Evolutionary conservation across 768 basidiomycete genomes (phyloP), one percentile per base, ranked within the genome.

Genomic region (Nidula microcarpa): DNA sequence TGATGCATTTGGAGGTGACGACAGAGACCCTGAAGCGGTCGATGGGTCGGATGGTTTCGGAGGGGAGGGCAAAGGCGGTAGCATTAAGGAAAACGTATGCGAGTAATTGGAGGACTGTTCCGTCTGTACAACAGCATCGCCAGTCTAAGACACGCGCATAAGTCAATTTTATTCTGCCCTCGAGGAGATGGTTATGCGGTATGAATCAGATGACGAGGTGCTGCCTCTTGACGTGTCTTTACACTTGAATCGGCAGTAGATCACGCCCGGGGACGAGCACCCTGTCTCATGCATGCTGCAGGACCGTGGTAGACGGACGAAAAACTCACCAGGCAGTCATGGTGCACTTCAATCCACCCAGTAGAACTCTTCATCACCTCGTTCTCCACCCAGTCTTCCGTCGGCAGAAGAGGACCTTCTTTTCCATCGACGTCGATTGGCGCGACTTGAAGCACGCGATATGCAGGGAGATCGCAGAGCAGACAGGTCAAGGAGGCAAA

Each of bases 311-410:
- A n/a, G 32, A 8, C 35, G 46, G 30, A 44, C 51, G 39, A 41
- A 39, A 57, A 53, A 80, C 89, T 78, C 69, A 91, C 89, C 68
- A 89, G 62, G 61, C 84, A 86, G 49, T 75, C 73, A 50, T 75
- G 77, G 61, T 85, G 75, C 16, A 91, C 78, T 60, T 91, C 84
- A 55, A 92, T 77, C 87, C 87, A 90, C 9, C 89, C 90, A 50
- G 64, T 81, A 34, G 74, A 67, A 58, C 84, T 86, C 67, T 81
- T 82, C 68, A 91, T 73, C 49, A 82, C 71, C 62, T 89, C 87
- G 48, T 80, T 77, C 69, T 91, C 89, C 5, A 82, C 83, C 86
- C 87, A 91, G 44, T 89, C 87, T 50, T 86, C 82, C 1, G 81
- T 81, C 13, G 89, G 87, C 47, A 89, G 69, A 13, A 90, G 68